Base-by-base conservation (phyloP, 768 basidiomycete genomes). In the Russula griseocarnosa region DNA sequence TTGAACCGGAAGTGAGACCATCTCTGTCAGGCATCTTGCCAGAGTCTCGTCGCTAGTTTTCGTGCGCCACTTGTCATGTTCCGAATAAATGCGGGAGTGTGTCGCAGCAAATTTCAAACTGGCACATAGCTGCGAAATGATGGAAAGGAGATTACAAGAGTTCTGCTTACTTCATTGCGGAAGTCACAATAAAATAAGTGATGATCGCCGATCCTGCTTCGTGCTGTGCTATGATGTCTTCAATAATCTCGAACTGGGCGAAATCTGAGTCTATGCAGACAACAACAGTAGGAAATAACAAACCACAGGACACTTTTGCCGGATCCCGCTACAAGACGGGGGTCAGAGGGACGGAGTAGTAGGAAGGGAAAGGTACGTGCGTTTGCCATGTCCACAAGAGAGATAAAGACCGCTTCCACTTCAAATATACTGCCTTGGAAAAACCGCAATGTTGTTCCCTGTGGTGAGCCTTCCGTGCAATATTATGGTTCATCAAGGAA, bases 111-210 rank as follows among this genome's bases (percentile, higher is more conserved):
- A 28, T 2, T 18, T 55, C 3, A 0, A 40, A 42, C 24, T 28
- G 38, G 26, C 26, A 3, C 18, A n/a, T 18, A 57, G 26, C 14
- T 57, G 42, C 1, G 28, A n/a, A 44, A 57, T 5, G 42, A 57
- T 57, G 22, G 55, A 57, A 7, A 57, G 6, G 20, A 57, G 40
- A 13, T 36, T 32, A 28, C 42, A 42, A 14, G 20, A 18, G n/a
- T n/a, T 46, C 20, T 36, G 55, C 20, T 57, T 8, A 32, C 42
- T 28, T 57, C 42, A n/a, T 57, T 30, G 3, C 55, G 55, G n/a
- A 57, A 57, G 28, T 57, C 55, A 28, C 55, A 57, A 9, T 46
- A 57, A 46, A 57, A 9, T 57, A 57, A 14, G n/a, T n/a, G 42
- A 57, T 2, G 3, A 20, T 38, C 10, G 20, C 42, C 2, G n/a